A percentile compares a stretch with the other conserved stretches of the same genome.
phyloP scores from a whole-genome alignment of 495 filamentous ascomycete genomes.

The Echria macrotheca region DNA sequence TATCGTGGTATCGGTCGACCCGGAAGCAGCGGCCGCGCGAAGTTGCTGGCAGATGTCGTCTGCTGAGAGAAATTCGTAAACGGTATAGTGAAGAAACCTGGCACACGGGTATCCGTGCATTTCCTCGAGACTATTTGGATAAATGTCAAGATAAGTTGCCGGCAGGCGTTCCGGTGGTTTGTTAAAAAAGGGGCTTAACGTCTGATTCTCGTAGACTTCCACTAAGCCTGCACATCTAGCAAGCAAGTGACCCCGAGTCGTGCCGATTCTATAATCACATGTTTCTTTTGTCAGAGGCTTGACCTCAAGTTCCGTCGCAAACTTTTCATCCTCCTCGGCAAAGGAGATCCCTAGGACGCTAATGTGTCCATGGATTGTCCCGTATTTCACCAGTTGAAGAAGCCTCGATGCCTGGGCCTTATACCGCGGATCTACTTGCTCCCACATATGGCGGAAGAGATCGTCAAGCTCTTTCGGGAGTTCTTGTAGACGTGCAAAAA shows the following conservation, averaged over 20 bases:
- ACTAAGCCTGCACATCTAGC: conserved; percentile 6
- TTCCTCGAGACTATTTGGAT: neutral
- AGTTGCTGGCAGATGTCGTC: neutral
- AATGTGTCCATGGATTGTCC: neutral
- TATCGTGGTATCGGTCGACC: neutral
- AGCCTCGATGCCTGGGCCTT: neutral
- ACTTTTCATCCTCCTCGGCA: neutral
- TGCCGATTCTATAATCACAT: neutral
- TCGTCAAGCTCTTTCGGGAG: conserved; percentile 2
- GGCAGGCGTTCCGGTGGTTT: neutral
- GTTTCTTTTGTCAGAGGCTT: neutral
- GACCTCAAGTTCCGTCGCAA: neutral
- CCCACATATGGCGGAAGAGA: conserved; percentile 6
- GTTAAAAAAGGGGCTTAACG: neutral
- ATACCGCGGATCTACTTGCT: neutral
- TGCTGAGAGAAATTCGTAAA: neutral
- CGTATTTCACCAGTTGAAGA: neutral
- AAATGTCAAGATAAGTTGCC: neutral
- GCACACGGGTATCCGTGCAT: neutral
- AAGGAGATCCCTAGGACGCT: conserved; percentile 7
- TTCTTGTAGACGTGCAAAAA: neutral
- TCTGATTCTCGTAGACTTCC: neutral
- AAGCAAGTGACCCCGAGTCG: neutral
- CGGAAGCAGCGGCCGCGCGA: neutral
- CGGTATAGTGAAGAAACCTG: neutral